phyloP scores from a whole-genome alignment of 1,284 basidiomycete species.

The Irpex lacteus region DNA sequence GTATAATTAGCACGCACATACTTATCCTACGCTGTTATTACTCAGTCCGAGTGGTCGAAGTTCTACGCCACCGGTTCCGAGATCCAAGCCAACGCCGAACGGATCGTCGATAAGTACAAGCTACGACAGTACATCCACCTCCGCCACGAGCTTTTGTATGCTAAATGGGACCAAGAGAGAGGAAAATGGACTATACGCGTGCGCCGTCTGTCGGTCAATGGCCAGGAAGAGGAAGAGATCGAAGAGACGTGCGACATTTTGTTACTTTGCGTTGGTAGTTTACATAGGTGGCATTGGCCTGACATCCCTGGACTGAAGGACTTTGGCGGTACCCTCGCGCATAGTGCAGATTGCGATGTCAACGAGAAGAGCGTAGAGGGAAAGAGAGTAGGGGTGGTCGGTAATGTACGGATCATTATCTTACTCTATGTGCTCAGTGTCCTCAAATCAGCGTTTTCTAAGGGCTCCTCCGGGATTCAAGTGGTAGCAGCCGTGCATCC shows the following conservation, averaged over 20 bases:
- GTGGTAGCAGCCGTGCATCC: conserved; percentile 58
- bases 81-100: conserved; percentile 48
- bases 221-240: conserved; percentile 13
- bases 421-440: neutral
- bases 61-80: conserved; percentile 57
- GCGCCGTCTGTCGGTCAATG: conserved; percentile 16
- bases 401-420: conserved; percentile 40
- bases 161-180: conserved; percentile 42
- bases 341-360: conserved; percentile 53
- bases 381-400: conserved; percentile 60
- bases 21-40: neutral
- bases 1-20: neutral
- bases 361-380: conserved; percentile 46
- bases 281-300: conserved; percentile 18
- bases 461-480: conserved; percentile 66
- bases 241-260: conserved; percentile 18
- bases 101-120: conserved; percentile 52
- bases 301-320: conserved; percentile 16
- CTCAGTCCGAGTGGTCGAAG: conserved; percentile 50
- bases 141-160: conserved; percentile 46
- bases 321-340: conserved; percentile 15
- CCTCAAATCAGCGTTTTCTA: neutral
- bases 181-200: conserved; percentile 54
- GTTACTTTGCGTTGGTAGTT: conserved; percentile 11
- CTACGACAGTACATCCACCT: conserved; percentile 49